Evolutionary conservation across 2,329 filamentous ascomycete species (phyloP), one percentile per base, ranked within the genome.

Genomic region (Talaromyces albobiverticillius): DNA sequence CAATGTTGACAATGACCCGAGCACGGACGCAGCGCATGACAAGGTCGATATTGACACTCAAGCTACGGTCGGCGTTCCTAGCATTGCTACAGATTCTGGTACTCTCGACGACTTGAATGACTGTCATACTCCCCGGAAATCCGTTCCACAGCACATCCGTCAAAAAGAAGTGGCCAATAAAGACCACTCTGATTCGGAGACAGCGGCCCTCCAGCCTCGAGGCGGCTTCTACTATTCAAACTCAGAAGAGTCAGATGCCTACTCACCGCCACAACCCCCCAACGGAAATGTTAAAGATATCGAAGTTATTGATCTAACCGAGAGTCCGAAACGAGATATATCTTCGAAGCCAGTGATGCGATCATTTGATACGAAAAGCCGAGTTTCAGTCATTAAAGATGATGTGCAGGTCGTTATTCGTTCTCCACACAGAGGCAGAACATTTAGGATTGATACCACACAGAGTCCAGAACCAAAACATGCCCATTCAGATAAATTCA

Each of bases 281-380:
- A 16, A 32, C 2, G 23, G 53, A 23, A 26, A 23, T 10, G 41
- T 26, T 16, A 22, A 42, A 42, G 52, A 56, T 29, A 43, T 59
- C 45, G 63, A 66, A 9, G 45, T 61, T 14, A 64, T 71, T 40
- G 73, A 75, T 60, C 60, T 76, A 36, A 75, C 68, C 5, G 46
- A 48, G 31, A 64, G 64, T 22, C 60, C 61, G n/a, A 42, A 10
- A 22, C 34, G 40, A 20, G 34, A 51, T 31, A 22, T 22, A 13
- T 23, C 36, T 34, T 32, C 46, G 4, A 18, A 31, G 9, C 23
- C 23, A 20, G 40, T n/a, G 22, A 74, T 71, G 0, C 71, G 71
- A 6, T 67, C 69, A 25, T 52, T 73, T 7, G 71, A 72, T 57
- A 46, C 32, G 4, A 46, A 29, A 46, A 51, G 25, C 9, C 22